Percentiles rank a stretch among this genome's conserved stretches.
phyloP scores from a whole-genome alignment of 306 rosid genomes.

The Parietaria judaica region DNA sequence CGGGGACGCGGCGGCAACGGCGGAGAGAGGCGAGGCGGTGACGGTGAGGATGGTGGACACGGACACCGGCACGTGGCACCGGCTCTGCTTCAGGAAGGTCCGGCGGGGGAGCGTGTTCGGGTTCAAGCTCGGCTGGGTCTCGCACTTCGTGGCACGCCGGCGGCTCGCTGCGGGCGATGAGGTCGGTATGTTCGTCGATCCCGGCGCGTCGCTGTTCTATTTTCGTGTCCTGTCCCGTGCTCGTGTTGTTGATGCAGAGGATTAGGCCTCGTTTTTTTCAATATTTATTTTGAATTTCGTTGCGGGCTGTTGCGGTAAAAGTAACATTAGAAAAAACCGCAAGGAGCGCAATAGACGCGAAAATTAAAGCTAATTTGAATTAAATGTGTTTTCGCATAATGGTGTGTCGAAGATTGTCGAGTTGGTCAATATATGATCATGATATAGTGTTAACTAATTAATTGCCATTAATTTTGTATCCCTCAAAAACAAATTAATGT shows the following conservation, averaged over 20 bases:
- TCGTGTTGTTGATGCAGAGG: background rate
- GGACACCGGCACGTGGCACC: slow-evolving; percentile 15
- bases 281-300: background rate
- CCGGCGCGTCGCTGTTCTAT: slow-evolving; percentile 7
- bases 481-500: no score
- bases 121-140: slow-evolving; percentile 22
- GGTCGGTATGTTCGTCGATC: slow-evolving; percentile 19
- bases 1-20: background rate
- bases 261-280: background rate
- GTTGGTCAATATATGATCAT: no score
- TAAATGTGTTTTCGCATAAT: no score
- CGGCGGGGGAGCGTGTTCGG: slow-evolving; percentile 15
- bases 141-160: slow-evolving; percentile 22
- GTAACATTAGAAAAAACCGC: no score
- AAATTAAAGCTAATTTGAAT: no score
- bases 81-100: slow-evolving; percentile 19
- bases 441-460: no score
- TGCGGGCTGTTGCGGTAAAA: no score
- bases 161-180: slow-evolving; percentile 23
- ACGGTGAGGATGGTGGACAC: slow-evolving; percentile 19
- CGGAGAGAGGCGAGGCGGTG: slow-evolving; percentile 12
- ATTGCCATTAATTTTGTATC: no score
- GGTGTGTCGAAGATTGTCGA: no score
- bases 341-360: no score
- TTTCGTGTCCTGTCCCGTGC: slow-evolving; percentile 12